These are phyloP conservation scores for Fusarium avenaceum DNA, from an alignment of 2,329 filamentous ascomycete species.

Conservation along the genomic window DNA sequence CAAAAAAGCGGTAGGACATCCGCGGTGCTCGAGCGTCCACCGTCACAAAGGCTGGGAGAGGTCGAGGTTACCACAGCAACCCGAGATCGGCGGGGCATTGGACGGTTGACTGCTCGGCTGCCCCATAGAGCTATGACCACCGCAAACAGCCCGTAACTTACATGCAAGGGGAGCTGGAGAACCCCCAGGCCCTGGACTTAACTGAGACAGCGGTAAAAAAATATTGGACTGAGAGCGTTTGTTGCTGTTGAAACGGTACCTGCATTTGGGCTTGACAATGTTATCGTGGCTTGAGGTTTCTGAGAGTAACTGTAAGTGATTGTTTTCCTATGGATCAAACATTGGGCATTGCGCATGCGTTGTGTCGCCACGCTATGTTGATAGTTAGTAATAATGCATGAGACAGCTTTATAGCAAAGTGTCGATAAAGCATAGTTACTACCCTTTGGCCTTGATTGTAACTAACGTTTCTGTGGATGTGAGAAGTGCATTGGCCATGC, in stretches of 20 bases:
- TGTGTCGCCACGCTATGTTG: not conserved
- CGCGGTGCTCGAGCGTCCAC: constrained; percentile 33
- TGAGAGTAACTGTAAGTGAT: constrained; percentile 4
- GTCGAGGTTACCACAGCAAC: constrained; percentile 27
- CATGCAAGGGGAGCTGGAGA: constrained; percentile 15
- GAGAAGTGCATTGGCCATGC: constrained; percentile 26
- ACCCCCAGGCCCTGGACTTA: not conserved
- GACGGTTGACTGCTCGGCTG: constrained; percentile 26
- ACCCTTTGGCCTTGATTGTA: constrained; percentile 6
- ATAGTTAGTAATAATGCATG: not conserved
- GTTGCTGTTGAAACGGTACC: not conserved
- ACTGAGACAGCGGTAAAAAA: constrained; percentile 29
- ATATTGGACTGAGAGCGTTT: constrained; percentile 10
- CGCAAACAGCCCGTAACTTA: not conserved
- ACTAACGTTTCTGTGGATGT: constrained; percentile 13
- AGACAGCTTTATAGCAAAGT: constrained; percentile 7
- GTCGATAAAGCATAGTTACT: constrained; percentile 9
- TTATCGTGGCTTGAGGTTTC: not conserved
- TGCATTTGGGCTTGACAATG: not conserved
- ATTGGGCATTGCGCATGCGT: constrained; percentile 10
- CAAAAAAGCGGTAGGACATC: constrained; percentile 46
- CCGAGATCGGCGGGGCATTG: constrained; percentile 31
- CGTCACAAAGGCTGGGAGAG: constrained; percentile 30
- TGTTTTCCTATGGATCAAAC: constrained; percentile 2
- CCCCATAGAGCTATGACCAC: constrained; percentile 26